Evolutionary conservation across 495 filamentous ascomycete genomes (phyloP), one percentile per base, ranked within the genome.

Genomic region (Annulohypoxylon nitens): DNA sequence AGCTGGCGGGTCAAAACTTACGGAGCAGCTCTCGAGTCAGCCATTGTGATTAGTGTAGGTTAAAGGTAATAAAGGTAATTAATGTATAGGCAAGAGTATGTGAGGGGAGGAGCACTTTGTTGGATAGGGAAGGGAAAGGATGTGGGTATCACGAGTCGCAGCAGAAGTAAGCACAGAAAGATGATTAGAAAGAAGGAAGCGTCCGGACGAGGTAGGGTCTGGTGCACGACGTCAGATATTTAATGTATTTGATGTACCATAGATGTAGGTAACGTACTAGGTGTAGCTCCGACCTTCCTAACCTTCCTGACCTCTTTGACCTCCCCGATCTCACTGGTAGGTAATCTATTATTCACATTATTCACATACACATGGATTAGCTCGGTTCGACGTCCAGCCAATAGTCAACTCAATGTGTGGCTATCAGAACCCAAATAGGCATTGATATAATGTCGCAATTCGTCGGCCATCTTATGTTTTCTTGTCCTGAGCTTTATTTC

Each of bases 11-110:
- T 7, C 54, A 43, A 39, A 1, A 73, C 76, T 75, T 51, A 78
- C 76, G 76, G 76, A 14, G 55, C 71, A 61, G 76, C 65, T 65
- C 76, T 67, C 37, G 65, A 26, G 48, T 76, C 76, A 26, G 76
- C 71, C 76, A 78, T 78, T 54, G 66, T 37, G 50, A 41, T 55
- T 26, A 26, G 47, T 1, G 33, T 39, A 34, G 12, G 14, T 33
- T 41, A 37, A 60, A 11, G 26, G 12, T 33, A 43, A 8, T 18
- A 23, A 23, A 23, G 20, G 20, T 23, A 39, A 26, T 48, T 43
- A n/a, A 14, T 41, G 41, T 4, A 61, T 45, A 39, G 7, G 14
- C 16, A 60, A 14, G 53, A 12, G 25, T 36, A 59, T 34, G n/a
- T 43, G 23, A 6, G n/a, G 59, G 23, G 63, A 61, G 51, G 48